Conservation (phyloP, 2,329 filamentous ascomycete species). For the Microsporum canis region DNA sequence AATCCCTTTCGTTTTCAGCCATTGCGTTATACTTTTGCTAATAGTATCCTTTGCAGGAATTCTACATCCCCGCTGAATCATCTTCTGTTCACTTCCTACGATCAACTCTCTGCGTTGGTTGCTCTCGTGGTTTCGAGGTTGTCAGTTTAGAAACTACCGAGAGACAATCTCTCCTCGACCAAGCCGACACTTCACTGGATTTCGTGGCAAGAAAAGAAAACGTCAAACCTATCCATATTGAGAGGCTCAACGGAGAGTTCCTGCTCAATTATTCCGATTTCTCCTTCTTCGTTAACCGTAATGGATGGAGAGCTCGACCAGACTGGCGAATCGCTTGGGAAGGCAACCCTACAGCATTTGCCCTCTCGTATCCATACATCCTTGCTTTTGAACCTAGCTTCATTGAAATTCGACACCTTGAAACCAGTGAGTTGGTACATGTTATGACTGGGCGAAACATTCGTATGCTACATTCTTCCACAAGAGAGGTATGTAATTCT, state of each 20-base stretch:
- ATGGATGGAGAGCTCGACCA: constrained; percentile 88
- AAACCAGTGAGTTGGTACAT: constrained; percentile 80
- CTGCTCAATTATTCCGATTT: constrained; percentile 97
- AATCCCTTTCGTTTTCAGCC: background rate
- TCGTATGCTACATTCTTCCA: constrained; percentile 92
- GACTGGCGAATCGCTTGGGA: constrained; percentile 99
- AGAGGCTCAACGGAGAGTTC: constrained; percentile 93
- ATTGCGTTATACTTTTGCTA: background rate
- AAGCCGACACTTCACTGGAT: constrained; percentile 94
- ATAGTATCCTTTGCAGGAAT: constrained; percentile 48
- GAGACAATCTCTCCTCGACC: constrained; percentile 90
- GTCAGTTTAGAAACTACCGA: constrained; percentile 96
- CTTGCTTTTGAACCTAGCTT: constrained; percentile 95
- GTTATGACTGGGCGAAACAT: constrained; percentile 96
- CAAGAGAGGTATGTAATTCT: constrained; percentile 66
- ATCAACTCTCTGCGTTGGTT: constrained; percentile 91
- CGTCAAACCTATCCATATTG: constrained; percentile 91
- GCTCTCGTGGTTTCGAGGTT: constrained; percentile 90
- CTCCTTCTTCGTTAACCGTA: constrained; percentile 97
- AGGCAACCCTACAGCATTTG: constrained; percentile 81
- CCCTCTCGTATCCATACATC: constrained; percentile 92
- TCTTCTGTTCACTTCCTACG: constrained; percentile 96
- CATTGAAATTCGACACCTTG: constrained; percentile 90
- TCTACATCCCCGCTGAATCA: constrained; percentile 97
- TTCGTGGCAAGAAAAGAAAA: constrained; percentile 91